These are phyloP conservation scores for Colletotrichum eleusines DNA, from an alignment of 2,329 filamentous ascomycete species.

Conservation along the genomic window DNA sequence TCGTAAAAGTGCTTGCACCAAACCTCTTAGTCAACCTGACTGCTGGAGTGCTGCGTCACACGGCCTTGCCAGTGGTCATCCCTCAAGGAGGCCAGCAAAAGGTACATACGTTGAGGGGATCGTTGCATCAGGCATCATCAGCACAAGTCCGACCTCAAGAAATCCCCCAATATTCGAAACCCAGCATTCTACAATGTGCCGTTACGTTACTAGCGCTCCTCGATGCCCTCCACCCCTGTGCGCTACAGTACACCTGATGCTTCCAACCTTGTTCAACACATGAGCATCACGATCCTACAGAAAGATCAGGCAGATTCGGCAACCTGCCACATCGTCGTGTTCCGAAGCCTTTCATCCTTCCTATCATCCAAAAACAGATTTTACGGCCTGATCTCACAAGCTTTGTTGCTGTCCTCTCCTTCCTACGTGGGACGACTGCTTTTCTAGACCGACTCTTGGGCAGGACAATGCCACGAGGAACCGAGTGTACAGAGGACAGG, in stretches of 20 bases:
- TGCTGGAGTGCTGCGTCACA: constrained; percentile 5
- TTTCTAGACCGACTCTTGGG: neutral
- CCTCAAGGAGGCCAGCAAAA: neutral
- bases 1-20: neutral
- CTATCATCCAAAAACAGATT: neutral
- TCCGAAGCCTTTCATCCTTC: neutral
- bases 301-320: neutral
- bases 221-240: neutral
- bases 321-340: constrained; percentile 9
- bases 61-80: neutral
- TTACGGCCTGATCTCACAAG: neutral
- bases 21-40: neutral
- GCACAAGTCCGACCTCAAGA: neutral
- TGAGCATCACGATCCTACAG: neutral
- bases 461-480: constrained; percentile 6
- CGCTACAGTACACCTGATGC: neutral
- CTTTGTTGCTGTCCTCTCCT: neutral
- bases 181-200: neutral
- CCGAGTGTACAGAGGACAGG: neutral
- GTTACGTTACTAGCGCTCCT: neutral
- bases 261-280: neutral
- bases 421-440: constrained; percentile 15
- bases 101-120: neutral
- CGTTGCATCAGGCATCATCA: neutral
- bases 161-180: neutral